These are phyloP conservation scores for Pterocarpus macrocarpus DNA, from an alignment of 306 rosid species.

Conservation along the genomic window DNA sequence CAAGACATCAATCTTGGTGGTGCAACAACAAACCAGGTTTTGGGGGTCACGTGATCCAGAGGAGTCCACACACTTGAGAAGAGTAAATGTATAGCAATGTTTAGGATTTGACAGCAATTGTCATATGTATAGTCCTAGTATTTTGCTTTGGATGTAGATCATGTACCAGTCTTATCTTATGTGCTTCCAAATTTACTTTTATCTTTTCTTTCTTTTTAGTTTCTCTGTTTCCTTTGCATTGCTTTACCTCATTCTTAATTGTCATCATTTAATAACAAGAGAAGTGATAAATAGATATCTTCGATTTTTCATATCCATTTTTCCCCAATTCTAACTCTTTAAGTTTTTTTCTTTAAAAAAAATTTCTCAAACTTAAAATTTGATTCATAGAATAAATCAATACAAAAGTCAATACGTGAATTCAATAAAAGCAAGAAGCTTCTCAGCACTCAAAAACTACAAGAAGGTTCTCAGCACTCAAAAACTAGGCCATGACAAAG, in stretches of 20 bases:
- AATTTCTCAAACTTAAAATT: not conserved
- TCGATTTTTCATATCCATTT: not conserved
- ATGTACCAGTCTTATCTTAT: not conserved
- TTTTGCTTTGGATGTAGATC: slow-evolving; percentile 16
- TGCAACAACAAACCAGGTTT: slow-evolving; percentile 70
- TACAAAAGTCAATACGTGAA: not conserved
- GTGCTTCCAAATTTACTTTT: not conserved
- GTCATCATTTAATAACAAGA: not conserved
- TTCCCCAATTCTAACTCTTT: not conserved
- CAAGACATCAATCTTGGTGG: slow-evolving; percentile 64
- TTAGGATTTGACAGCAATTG: slow-evolving; percentile 31
- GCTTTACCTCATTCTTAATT: too few species aligned
- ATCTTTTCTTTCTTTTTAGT: not conserved
- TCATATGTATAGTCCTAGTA: slow-evolving; percentile 34
- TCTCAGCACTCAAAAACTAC: not conserved
- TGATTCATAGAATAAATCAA: not conserved
- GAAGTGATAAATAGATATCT: not conserved
- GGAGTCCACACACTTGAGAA: slow-evolving; percentile 56
- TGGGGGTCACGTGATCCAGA: slow-evolving; percentile 79
- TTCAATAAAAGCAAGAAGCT: not conserved
- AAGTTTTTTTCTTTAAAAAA: not conserved
- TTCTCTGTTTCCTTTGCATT: not conserved
- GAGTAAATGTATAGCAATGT: slow-evolving; percentile 43
- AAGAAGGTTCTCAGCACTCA: not conserved
- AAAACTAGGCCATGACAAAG: not conserved